Base-by-base conservation (phyloP, 371 early-diverging fungal species). In the Apophysomyces trapeziformis region DNA sequence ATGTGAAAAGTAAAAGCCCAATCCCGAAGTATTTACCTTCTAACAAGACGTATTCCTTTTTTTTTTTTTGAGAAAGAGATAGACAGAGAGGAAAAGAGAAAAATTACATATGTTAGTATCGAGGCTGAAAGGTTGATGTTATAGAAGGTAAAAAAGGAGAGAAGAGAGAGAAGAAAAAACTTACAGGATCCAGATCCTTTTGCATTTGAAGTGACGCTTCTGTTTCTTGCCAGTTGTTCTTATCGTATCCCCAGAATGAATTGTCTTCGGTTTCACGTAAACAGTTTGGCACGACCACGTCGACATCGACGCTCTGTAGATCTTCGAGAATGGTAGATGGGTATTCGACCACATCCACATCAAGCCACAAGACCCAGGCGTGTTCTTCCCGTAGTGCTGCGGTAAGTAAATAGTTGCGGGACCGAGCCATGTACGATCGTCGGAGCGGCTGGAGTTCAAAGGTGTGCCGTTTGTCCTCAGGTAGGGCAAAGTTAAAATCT, bases 291-390 rank as follows among this genome's bases (percentile, higher is more conserved):
- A 77, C 88, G 21, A 89, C 78, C 4, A 90, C 80, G 66, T 90
- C 90, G n/a, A 78, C 87, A 71, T 88, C 77, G 39, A 80, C 78
- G 12, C 75, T 73, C 73, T 87, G 87, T 68, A 90, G 73, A 46
- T 86, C 82, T 50, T 76, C 77, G 13, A 89, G 64, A 58, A 89
- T 75, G 39, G 72, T 77, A 5, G 74, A 72, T 9, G 90, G 82
- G 57, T 87, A 90, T 60, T 82, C 78, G 5, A 85, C 71, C 11
- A 89, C 83, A 69, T 89, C 89, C 13, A 86, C 87, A 68, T 89
- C 89, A 2, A 88, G 71, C 89, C 89, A 89, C 26, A 89, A 72
- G 5, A 89, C 88, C 88, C 89, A 89, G 26, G 85, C 79, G 57
- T 88, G 88, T 63, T 85, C 82, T 58, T 70, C 68, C 50, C 70